Evolutionary conservation across 2,329 filamentous ascomycete species (phyloP).

Genomic region (Trichoderma brevicompactum): DNA sequence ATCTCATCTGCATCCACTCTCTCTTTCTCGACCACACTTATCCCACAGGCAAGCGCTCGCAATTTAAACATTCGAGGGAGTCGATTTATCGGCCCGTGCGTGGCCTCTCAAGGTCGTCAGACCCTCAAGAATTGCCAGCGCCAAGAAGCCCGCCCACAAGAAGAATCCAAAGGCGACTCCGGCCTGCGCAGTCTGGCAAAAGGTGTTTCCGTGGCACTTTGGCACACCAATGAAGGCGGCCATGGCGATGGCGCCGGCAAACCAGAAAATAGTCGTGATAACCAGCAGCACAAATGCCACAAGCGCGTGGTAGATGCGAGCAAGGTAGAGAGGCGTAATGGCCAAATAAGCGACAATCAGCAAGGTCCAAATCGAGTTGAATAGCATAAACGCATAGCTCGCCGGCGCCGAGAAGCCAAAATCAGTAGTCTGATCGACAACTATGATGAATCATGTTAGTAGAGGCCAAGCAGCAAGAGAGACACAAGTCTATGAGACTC

Average conservation of each 20-base stretch:
- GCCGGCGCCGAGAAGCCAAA: conserved; percentile 49
- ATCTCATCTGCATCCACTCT: neutral
- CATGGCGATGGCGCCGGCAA: conserved; percentile 79
- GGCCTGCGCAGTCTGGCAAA: conserved; percentile 66
- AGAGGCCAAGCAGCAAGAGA: too few species aligned
- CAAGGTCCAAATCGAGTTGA: conserved; percentile 76
- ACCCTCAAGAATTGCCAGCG: conserved; percentile 52
- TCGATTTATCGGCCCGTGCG: conserved; percentile 37
- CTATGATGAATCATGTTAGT: conserved; percentile 7
- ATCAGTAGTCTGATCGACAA: conserved; percentile 27
- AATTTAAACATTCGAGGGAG: conserved; percentile 28
- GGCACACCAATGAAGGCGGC: conserved; percentile 66
- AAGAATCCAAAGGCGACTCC: conserved; percentile 70
- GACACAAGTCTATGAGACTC: conserved; percentile 37
- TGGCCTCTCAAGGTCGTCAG: conserved; percentile 47
- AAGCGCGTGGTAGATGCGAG: conserved; percentile 64
- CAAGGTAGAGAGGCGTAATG: conserved; percentile 66
- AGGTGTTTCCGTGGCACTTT: conserved; percentile 54
- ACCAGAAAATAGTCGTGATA: conserved; percentile 86
- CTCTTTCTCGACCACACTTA: neutral
- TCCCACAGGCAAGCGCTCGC: neutral
- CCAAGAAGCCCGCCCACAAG: conserved; percentile 59
- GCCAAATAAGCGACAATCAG: conserved; percentile 72
- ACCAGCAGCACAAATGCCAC: conserved; percentile 69
- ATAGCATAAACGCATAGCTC: conserved; percentile 76